A percentile compares a stretch with the other conserved stretches of the same genome.
These are phyloP conservation scores for Phytophthora capsici DNA, from an alignment of 352 stramenopile species.

Conservation along the genomic window DNA sequence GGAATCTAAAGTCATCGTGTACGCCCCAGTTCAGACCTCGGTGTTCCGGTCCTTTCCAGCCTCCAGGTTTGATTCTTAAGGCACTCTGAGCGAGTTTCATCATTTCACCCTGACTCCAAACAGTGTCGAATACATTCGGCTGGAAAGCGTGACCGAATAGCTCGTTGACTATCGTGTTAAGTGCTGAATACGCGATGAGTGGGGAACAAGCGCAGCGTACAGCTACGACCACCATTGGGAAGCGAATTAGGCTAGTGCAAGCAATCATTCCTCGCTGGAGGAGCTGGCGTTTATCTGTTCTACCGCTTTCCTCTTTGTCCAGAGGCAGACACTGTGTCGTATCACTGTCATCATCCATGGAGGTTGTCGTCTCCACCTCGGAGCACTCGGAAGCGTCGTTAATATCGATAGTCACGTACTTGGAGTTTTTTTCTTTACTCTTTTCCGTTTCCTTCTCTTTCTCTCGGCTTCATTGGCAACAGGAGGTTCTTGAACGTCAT, in stretches of 20 bases:
- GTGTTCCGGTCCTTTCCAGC: no score
- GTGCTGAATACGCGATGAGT: slow-evolving; percentile 30
- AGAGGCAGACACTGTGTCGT: background rate
- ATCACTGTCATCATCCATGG: background rate
- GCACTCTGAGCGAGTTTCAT: no score
- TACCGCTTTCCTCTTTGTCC: background rate
- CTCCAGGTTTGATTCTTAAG: no score
- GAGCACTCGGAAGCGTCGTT: background rate
- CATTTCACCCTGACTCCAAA: slow-evolving; percentile 40
- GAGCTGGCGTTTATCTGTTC: background rate
- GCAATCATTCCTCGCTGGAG: slow-evolving; percentile 1
- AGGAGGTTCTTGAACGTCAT: background rate
- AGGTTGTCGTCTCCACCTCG: background rate
- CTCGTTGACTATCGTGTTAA: slow-evolving; percentile 39
- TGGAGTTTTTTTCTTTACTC: background rate
- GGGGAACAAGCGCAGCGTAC: slow-evolving; percentile 17
- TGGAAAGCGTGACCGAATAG: slow-evolving; percentile 18
- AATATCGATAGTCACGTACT: slow-evolving; percentile 10
- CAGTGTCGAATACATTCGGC: slow-evolving; percentile 39
- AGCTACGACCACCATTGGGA: slow-evolving; percentile 12
- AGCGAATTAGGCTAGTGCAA: slow-evolving; percentile 1
- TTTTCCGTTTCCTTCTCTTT: background rate
- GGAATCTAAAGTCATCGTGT: no score
- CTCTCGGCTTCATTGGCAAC: background rate
- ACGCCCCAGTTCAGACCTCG: no score